These are phyloP conservation scores for Ophiostoma populinum DNA, from an alignment of 2,329 filamentous ascomycete genomes.

Conservation along the genomic window DNA sequence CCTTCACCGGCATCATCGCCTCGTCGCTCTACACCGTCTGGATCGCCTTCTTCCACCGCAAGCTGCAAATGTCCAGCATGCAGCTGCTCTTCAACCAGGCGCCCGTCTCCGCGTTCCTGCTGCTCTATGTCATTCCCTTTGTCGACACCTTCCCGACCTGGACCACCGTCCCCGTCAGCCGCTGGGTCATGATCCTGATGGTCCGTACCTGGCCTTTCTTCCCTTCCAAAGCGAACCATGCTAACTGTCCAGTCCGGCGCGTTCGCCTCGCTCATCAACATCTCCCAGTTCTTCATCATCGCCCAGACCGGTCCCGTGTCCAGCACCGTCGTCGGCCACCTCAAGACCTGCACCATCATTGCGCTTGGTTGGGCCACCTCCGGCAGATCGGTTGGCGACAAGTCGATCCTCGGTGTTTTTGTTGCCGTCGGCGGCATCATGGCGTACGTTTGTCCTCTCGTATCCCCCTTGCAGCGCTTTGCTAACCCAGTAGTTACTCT, in stretches of 20 bases:
- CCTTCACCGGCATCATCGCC: slow-evolving; percentile 44
- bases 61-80: slow-evolving; percentile 48
- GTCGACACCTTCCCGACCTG: slow-evolving; percentile 44
- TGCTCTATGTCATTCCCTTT: slow-evolving; percentile 50
- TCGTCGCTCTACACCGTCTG: slow-evolving; percentile 53
- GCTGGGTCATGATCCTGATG: slow-evolving; percentile 42
- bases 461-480: not conserved
- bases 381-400: slow-evolving; percentile 37
- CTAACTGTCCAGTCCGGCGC: slow-evolving; percentile 33
- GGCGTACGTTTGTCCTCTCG: slow-evolving; percentile 23
- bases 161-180: slow-evolving; percentile 29
- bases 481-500: slow-evolving; percentile 14
- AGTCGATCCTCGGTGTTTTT: slow-evolving; percentile 35
- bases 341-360: slow-evolving; percentile 51
- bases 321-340: slow-evolving; percentile 47
- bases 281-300: slow-evolving; percentile 45
- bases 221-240: not conserved
- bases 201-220: slow-evolving; percentile 20
- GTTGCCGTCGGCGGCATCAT: slow-evolving; percentile 40
- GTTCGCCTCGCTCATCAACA: slow-evolving; percentile 48
- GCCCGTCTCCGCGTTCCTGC: slow-evolving; percentile 41
- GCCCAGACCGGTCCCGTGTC: slow-evolving; percentile 45
- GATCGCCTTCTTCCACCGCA: slow-evolving; percentile 48
- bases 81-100: slow-evolving; percentile 54
- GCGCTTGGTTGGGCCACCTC: slow-evolving; percentile 41